These are phyloP conservation scores for Lentinula aciculospora DNA, from an alignment of 768 basidiomycete genomes.

Conservation along the genomic window DNA sequence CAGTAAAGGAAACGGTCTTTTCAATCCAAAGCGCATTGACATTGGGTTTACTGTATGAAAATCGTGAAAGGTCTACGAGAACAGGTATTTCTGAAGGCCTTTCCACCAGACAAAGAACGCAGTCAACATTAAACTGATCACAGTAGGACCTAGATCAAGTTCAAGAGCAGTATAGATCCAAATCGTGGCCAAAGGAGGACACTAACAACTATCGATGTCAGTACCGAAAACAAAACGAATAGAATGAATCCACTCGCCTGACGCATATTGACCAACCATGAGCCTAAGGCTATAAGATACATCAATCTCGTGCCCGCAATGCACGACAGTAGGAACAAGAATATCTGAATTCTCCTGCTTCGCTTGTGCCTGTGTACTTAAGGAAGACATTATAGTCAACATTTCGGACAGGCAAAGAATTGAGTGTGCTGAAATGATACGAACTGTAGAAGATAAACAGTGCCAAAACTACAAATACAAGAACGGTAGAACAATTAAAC, in stretches of 20 bases:
- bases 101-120: conserved; percentile 60
- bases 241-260: conserved; percentile 42
- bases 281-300: conserved; percentile 63
- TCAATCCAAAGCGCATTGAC: too few species aligned
- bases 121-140: conserved; percentile 47
- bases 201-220: conserved; percentile 30
- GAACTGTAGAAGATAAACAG: conserved; percentile 74
- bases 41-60: too few species aligned
- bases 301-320: conserved; percentile 61
- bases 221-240: not conserved
- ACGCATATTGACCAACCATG: conserved; percentile 66
- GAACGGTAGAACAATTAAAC: not conserved
- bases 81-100: conserved; percentile 24
- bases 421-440: conserved; percentile 15
- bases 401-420: not conserved
- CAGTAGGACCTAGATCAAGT: conserved; percentile 57
- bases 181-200: conserved; percentile 69
- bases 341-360: conserved; percentile 43
- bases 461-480: conserved; percentile 51
- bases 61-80: not conserved
- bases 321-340: conserved; percentile 55
- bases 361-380: conserved; percentile 46
- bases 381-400: not conserved
- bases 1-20: too few species aligned
- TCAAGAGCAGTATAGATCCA: conserved; percentile 78